Evolutionary conservation across 2,329 filamentous ascomycete species (phyloP).

Genomic region (Exutisphaerella laricina): DNA sequence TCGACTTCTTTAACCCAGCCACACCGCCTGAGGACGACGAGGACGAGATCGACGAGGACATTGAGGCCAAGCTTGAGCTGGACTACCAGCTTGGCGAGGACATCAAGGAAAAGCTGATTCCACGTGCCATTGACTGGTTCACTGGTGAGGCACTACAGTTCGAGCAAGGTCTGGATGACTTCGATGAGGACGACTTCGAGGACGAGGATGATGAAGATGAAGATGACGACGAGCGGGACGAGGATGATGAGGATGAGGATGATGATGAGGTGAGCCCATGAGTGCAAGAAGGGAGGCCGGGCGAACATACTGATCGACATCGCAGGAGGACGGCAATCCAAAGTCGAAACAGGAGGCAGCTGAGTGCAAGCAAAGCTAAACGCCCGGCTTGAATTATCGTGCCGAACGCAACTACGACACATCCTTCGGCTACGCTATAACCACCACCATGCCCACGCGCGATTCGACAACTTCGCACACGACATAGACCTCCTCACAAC

Average conservation of each 20-base stretch:
- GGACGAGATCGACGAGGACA: conserved; percentile 77
- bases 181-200: conserved; percentile 75
- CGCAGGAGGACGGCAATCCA: conserved; percentile 68
- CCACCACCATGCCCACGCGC: not conserved
- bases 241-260: conserved; percentile 61
- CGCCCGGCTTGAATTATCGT: not conserved
- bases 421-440: not conserved
- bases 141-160: conserved; percentile 96
- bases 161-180: conserved; percentile 84
- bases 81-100: conserved; percentile 99
- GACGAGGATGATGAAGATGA: conserved; percentile 94
- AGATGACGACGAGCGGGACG: conserved; percentile 71
- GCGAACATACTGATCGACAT: conserved; percentile 8
- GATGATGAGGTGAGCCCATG: conserved; percentile 45
- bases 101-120: conserved; percentile 99
- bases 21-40: conserved; percentile 75
- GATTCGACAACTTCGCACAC: not conserved
- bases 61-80: conserved; percentile 94
- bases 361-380: conserved; percentile 89
- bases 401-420: not conserved
- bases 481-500: conserved; percentile 5
- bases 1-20: conserved; percentile 97
- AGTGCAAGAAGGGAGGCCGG: not conserved
- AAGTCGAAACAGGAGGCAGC: conserved; percentile 93
- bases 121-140: conserved; percentile 98